Evolutionary conservation across 176 grass and related monocot species (phyloP), one percentile per base, ranked within the genome.

Genomic region (Musa schizocarpa): DNA sequence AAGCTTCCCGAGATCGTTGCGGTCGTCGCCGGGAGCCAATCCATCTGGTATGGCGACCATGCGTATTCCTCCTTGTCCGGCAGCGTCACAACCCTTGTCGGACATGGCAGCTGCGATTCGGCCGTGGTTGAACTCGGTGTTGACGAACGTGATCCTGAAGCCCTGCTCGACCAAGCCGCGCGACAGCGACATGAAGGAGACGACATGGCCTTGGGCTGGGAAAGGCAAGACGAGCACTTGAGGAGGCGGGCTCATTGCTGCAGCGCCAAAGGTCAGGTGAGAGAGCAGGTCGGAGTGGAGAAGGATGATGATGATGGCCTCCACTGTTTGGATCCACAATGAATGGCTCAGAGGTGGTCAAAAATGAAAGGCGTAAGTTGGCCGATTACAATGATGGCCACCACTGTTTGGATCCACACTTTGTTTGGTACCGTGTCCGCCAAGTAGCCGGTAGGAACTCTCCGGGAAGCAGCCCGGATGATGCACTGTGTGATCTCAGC

Each of bases 31-130:
- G 24, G 88, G 81, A 9, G n/a, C 84, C 69, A 90, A 61, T 50
- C 92, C 89, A 57, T 96, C 89, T 9, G 87, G 85, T 70, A 92
- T 13, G 8, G 81, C 76, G 23, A 92, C 76, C 89, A 88, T 76
- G 22, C 79, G 70, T 1, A 96, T 58, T 58, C 76, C 79, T 58
- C 76, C 79, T 73, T 76, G 21, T 9, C 11, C n/a, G 16, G 21
- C 71, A 9, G 34, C 34, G 34, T 43, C 34, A 0, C 4, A 0
- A 11, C 4, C 13, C 55, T 17, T 0, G 6, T 23, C 4, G 50
- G 69, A 53, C 12, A 52, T 7, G 70, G 26, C 54, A 13, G 54
- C 53, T 8, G n/a, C 54, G 0, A 61, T 2, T 1, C 73, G 73
- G 16, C 3, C 14, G 1, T 75, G 73, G 73, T 75, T 75, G 73